Evolutionary conservation across 1,284 basidiomycete genomes (phyloP).

Genomic region (Cystobasidiaceae sp.): DNA sequence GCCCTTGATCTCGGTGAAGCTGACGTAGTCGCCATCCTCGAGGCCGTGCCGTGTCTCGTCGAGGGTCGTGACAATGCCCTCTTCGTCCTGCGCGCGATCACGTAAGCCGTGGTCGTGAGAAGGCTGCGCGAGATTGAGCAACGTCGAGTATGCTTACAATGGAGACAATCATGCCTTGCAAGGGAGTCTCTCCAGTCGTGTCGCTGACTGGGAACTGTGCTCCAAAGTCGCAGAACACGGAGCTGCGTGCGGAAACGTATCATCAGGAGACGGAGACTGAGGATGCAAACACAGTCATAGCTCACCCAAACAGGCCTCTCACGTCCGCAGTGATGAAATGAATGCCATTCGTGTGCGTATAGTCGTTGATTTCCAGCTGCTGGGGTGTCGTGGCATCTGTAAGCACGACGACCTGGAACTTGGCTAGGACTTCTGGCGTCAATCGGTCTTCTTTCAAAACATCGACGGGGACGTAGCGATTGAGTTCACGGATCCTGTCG

Average conservation of each 20-base stretch:
- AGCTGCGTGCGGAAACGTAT: constrained; percentile 52
- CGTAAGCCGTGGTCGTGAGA: no score
- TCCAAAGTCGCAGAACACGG: constrained; percentile 96
- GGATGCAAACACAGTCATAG: constrained; percentile 38
- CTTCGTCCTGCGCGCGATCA: no score
- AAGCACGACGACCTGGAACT: constrained; percentile 88
- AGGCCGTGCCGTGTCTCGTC: constrained; percentile 97
- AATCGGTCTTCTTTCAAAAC: constrained; percentile 66
- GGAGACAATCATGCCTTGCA: constrained; percentile 91
- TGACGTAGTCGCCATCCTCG: constrained; percentile 97
- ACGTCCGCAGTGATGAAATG: constrained; percentile 91
- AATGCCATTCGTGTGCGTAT: constrained; percentile 80
- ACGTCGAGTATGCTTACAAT: constrained; percentile 60
- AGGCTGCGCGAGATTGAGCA: no score
- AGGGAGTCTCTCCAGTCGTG: constrained; percentile 86
- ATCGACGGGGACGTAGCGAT: constrained; percentile 90
- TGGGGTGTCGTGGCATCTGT: constrained; percentile 71
- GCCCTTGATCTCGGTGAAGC: constrained; percentile 94
- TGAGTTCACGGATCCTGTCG: constrained; percentile 88
- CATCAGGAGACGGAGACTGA: no score
- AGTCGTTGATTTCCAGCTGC: constrained; percentile 92
- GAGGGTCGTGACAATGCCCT: constrained; percentile 89
- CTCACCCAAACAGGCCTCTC: constrained; percentile 87
- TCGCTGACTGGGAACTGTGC: constrained; percentile 90
- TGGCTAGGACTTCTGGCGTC: constrained; percentile 68